Evolutionary conservation across 805 yeast species (phyloP), one percentile per base, ranked within the genome.

Genomic region (Hanseniaspora nectarophila): DNA sequence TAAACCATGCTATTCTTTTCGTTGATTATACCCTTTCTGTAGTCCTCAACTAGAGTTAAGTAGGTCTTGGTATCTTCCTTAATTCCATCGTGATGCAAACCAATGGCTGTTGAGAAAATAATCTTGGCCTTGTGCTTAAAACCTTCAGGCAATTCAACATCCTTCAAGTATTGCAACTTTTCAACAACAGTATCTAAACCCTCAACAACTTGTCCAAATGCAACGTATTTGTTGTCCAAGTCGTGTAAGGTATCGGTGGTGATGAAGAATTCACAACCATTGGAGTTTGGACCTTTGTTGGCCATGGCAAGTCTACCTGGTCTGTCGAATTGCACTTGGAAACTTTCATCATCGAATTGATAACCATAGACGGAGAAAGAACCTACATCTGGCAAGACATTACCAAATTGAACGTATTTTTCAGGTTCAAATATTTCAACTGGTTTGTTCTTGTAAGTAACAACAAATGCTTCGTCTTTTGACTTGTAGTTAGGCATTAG

Each of bases 351-450:
- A 4, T 70, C 73, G 61, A 87, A 81, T 61, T 72, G 73, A 53
- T 70, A 70, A 29, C 95, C 95, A 66, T 79, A 84, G 59, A 86
- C 81, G 26, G 94, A 83, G 59, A 73, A 72, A 13, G 96, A 95
- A 24, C 94, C 95, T 51, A 77, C 72, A 15, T 90, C 89, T 24
- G 73, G 74, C 57, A 83, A 80, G 63, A 82, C 80, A 66, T 86
- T 90, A 56, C 96, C 96, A 54, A 95, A 95, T 69, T 85, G 95
- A 59, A 88, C 75, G 82, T 85, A 80, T 64, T 84, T 85, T 53
- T 74, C 73, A 42, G 77, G 73, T 56, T 84, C 81, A 47, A 87
- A 78, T 55, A 89, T 75, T 68, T 84, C 92, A 75, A 87, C 83
- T 18, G 71, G 66, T 5, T 86, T 75, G 56, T 73, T 74, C 59